Evolutionary conservation across 129 eudicot species (phyloP).

Genomic region (Lactuca saligna): DNA sequence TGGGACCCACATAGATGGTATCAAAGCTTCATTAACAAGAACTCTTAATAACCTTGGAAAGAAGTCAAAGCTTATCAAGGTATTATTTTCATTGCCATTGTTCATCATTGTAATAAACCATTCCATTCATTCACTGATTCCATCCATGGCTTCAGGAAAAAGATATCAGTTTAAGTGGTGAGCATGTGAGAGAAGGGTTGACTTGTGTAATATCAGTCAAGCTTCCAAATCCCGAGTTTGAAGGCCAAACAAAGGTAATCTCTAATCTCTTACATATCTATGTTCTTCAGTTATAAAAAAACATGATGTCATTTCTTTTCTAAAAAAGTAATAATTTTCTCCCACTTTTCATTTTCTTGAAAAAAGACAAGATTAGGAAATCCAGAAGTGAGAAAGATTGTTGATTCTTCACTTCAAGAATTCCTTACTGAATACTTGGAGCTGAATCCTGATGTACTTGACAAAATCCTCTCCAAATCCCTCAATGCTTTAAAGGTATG

Average conservation of each 20-base stretch:
- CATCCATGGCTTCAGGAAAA: constrained; percentile 56
- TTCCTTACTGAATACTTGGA: constrained; percentile 86
- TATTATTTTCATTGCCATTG: constrained; percentile 29
- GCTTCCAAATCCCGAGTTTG: constrained; percentile 98
- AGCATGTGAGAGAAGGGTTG: constrained; percentile 94
- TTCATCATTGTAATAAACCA: background rate
- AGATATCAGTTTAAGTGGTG: constrained; percentile 86
- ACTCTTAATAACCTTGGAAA: constrained; percentile 80
- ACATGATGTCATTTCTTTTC: background rate
- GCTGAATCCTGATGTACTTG: constrained; percentile 92
- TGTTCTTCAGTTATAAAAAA: background rate
- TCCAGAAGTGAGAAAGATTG: constrained; percentile 85
- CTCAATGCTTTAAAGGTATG: constrained; percentile 90
- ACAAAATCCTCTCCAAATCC: constrained; percentile 79
- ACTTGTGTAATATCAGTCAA: constrained; percentile 94
- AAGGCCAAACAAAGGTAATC: constrained; percentile 97
- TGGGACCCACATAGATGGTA: constrained; percentile 95
- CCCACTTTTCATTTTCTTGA: constrained; percentile 17
- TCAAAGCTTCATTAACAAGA: constrained; percentile 89
- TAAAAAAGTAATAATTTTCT: constrained; percentile 13
- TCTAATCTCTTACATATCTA: background rate
- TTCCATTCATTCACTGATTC: background rate
- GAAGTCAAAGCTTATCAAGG: constrained; percentile 87
- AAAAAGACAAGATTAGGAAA: constrained; percentile 91
- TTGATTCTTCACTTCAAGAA: constrained; percentile 87